Percentiles rank a stretch among this genome's conserved stretches.
Conservation (phyloP, 2,329 filamentous ascomycete genomes). For the Graphilbum fragrans region DNA sequence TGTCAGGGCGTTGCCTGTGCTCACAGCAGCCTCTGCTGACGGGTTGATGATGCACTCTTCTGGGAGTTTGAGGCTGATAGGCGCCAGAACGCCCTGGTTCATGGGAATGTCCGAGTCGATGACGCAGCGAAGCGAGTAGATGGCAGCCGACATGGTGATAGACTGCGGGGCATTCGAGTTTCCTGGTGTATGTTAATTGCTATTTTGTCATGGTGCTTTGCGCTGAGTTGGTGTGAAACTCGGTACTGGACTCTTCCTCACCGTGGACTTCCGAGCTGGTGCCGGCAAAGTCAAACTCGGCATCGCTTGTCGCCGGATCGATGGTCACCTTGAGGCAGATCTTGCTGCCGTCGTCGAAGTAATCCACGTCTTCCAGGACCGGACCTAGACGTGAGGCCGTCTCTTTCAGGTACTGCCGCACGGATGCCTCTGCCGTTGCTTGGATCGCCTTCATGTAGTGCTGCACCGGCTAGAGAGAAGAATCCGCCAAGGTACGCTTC, state of each 20-base stretch:
- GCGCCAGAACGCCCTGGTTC: conserved; percentile 24
- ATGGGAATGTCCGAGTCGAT: conserved; percentile 23
- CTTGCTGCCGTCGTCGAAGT: conserved; percentile 24
- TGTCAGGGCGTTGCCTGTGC: conserved; percentile 27
- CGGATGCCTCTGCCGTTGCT: conserved; percentile 59
- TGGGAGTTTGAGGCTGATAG: conserved; percentile 19
- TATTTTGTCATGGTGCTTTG: neutral
- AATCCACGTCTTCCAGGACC: conserved; percentile 19
- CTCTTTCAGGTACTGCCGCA: conserved; percentile 56
- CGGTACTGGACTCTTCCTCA: neutral
- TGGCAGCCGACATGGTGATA: conserved; percentile 16
- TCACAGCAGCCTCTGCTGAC: conserved; percentile 10
- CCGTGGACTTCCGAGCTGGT: conserved; percentile 18
- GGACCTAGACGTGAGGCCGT: conserved; percentile 40
- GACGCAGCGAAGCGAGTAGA: conserved; percentile 23
- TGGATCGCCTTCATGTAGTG: conserved; percentile 76
- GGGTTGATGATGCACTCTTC: conserved; percentile 20
- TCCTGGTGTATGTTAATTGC: neutral
- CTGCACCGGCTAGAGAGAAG: too few relatives aligned
- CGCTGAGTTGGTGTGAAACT: neutral
- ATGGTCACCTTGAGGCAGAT: conserved; percentile 19
- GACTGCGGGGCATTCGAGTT: conserved; percentile 7
- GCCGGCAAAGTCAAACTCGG: conserved; percentile 22
- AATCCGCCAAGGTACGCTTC: too few relatives aligned
- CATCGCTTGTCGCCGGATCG: conserved; percentile 15